Base-by-base conservation (phyloP, 2,329 filamentous ascomycete genomes). In the Niveomyces coronatus region DNA sequence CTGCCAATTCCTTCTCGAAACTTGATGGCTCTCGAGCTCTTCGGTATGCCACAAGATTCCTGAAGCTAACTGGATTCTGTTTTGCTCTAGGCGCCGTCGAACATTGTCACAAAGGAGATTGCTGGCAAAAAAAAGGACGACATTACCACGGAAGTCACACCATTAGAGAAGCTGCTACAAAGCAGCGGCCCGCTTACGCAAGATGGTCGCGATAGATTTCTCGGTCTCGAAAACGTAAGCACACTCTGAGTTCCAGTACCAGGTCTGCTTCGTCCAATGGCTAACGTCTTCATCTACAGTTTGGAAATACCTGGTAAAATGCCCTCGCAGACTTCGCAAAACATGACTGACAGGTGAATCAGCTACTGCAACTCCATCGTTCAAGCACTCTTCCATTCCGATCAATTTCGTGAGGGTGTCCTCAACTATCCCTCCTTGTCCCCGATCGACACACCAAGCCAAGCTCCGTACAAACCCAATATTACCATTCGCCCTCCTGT, bases 331-430 rank as follows among this genome's bases (percentile, higher is more conserved):
- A 26, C 22, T 32, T 17, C 33, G n/a, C 31, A 37, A 20, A 35
- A 26, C 22, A 14, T 24, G 33, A 8, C 23, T 20, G n/a, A n/a
- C n/a, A n/a, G n/a, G n/a, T n/a, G n/a, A n/a, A n/a, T n/a, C n/a
- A 96, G 89, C 60, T 98, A 98, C 64, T 94, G 86, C 67, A 98
- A 98, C 63, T 98, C 91, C 11, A 94, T 98, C 53, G 76, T 98
- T 42, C 91, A 98, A 66, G 93, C 87, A 52, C 77, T 98, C 41
- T 98, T 94, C 65, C 94, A 94, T 65, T 95, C 89, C 15, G 82
- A 86, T 31, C 79, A 85, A 22, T 98, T 98, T 61, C 85, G 91
- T 62, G 82, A 95, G 65, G 79, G 89, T 54, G 86, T 98, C 49
- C 79, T 98, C 61, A 88, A 84, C 54, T 98, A 94, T 54, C 89